Percentiles rank a stretch among this genome's conserved stretches.
Evolutionary conservation across 768 basidiomycete genomes (phyloP).

Genomic region (Agaricus sinodeliciosus): DNA sequence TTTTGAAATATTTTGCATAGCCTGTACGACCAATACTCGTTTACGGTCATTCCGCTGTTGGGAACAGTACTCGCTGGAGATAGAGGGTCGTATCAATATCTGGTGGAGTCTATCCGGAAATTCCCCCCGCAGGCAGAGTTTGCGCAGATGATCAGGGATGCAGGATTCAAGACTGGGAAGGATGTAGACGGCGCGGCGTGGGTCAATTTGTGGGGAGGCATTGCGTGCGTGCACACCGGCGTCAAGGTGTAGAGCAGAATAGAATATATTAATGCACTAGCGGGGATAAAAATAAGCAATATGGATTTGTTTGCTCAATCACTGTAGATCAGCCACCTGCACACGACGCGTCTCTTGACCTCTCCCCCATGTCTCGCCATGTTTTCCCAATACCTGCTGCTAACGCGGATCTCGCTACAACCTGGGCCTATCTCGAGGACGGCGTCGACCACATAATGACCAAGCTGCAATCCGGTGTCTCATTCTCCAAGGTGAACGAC

Average conservation of each 20-base stretch:
- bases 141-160: constrained; percentile 80
- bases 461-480: constrained; percentile 81
- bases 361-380: constrained; percentile 26
- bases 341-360: constrained; percentile 12
- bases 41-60: constrained; percentile 88
- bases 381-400: constrained; percentile 56
- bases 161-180: constrained; percentile 71
- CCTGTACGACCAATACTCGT: constrained; percentile 91
- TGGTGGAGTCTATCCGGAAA: constrained; percentile 93
- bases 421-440: constrained; percentile 84
- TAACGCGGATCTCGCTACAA: constrained; percentile 70
- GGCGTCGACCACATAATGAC: constrained; percentile 92
- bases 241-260: constrained; percentile 57
- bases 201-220: constrained; percentile 81
- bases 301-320: constrained; percentile 23
- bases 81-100: constrained; percentile 92
- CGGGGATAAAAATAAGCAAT: background rate
- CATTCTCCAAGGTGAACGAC: constrained; percentile 56
- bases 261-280: background rate
- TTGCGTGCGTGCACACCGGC: constrained; percentile 79
- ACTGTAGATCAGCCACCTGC: constrained; percentile 3
- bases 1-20: constrained; percentile 32
- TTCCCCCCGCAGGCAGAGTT: constrained; percentile 90
- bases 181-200: constrained; percentile 80
- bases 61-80: constrained; percentile 98